Percentiles rank a stretch among this genome's conserved stretches.
These are phyloP conservation scores for Sphaerostilbella broomeana DNA, from an alignment of 2,329 filamentous ascomycete species.

Conservation along the genomic window DNA sequence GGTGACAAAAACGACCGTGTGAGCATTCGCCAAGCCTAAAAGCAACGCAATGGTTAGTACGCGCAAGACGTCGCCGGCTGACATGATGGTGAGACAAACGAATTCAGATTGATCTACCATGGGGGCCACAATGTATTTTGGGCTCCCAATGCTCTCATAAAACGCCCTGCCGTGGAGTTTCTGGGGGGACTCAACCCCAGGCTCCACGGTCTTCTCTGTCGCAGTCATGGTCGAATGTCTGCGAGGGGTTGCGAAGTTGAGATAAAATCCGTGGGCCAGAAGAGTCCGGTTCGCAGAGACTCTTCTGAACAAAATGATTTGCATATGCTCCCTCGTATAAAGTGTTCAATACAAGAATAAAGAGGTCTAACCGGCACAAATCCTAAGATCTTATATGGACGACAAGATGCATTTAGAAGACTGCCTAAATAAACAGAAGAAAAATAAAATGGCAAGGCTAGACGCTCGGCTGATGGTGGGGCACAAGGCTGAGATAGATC, in stretches of 20 bases:
- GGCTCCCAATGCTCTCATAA: conserved; percentile 89
- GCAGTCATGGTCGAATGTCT: conserved; percentile 28
- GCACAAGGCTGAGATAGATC: conserved; percentile 6
- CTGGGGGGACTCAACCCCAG: conserved; percentile 19
- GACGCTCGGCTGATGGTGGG: neutral
- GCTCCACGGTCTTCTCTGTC: conserved; percentile 16
- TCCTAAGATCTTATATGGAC: neutral
- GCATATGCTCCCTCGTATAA: too few relatives aligned
- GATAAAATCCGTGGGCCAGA: conserved; percentile 2
- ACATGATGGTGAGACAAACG: conserved; percentile 47
- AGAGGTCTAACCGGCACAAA: too few relatives aligned
- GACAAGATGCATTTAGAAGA: too few relatives aligned
- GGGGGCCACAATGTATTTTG: conserved; percentile 83
- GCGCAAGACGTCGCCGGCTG: neutral
- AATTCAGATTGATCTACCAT: conserved; percentile 99
- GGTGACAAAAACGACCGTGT: conserved; percentile 83
- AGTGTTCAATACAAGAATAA: too few relatives aligned
- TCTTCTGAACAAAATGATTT: neutral
- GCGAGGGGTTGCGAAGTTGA: conserved; percentile 12
- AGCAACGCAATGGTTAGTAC: conserved; percentile 7
- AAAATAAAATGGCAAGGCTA: conserved; percentile 2
- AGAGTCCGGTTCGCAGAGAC: conserved; percentile 5
- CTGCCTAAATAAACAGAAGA: too few relatives aligned
- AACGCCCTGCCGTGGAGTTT: conserved; percentile 84
- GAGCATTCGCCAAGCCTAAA: conserved; percentile 89